Base-by-base conservation (phyloP, 306 rosid genomes). In the Inga leiocalycina region DNA sequence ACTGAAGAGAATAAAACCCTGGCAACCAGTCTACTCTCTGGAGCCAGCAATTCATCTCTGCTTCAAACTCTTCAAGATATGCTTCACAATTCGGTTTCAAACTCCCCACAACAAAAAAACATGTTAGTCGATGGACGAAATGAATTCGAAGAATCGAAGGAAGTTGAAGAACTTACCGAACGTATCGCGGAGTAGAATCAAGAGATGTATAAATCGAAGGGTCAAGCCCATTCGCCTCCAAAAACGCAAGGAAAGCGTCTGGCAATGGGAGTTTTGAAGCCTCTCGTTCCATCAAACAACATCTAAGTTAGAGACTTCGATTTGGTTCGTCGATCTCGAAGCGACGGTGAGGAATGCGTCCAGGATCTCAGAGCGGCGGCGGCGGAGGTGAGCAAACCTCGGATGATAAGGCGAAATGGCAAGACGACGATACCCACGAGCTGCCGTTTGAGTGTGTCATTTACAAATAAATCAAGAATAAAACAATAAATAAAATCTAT, bases 51-150 rank as follows among this genome's bases (percentile, higher is more conserved):
- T 89, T 82, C 24, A 94, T 78, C 84, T 91, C 95, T 72, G 82
- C 84, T 89, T 93, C 91, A 79, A 96, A 41, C 54, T 89, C 94
- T 86, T 91, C 92, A 45, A 92, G 16, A 51, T 79, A 84, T 81
- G 85, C 90, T 86, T 96, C 98, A 41, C 71, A 87, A 56, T 92
- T 96, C 16, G 94, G 97, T 74, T 94, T 96, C 86, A 96, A 82
- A 86, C 98, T 96, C n/a, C 27, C 70, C 11, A 2, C 30, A 27
- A 27, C 30, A 19, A 61, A 49, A 82, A 14, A 37, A 32, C 19
- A 7, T 34, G n/a, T 62, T 46, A 57, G 66, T 20, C 19, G 10
- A 22, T 34, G 37, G 64, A 8, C 4, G 16, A 65, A 2, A 65
- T 27, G 24, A 12, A 76, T n/a, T 76, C 10, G 57, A 76, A 14